Evolutionary conservation across 202 grass and related monocot species (phyloP).

Genomic region (Dendrocalamus latiflorus): DNA sequence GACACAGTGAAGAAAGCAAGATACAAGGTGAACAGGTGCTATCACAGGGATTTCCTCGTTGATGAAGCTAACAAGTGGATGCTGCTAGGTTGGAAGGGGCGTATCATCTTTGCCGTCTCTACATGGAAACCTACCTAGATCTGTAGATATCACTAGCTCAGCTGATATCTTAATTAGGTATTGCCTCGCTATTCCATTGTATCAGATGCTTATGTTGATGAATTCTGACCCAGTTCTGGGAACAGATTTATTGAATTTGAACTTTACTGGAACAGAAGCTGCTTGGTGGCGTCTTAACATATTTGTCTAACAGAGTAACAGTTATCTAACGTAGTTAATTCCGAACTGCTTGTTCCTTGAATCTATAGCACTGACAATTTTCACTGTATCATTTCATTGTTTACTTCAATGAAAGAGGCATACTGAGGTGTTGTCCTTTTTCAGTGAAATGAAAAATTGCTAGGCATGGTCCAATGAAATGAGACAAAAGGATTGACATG

Average conservation of each 20-base stretch:
- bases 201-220: slow-evolving; percentile 8
- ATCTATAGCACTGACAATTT: background rate
- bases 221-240: background rate
- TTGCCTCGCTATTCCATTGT: background rate
- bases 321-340: background rate
- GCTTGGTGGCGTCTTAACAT: too few species aligned
- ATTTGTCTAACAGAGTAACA: background rate
- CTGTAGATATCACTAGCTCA: background rate
- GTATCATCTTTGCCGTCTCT: slow-evolving; percentile 53
- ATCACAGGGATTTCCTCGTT: slow-evolving; percentile 70
- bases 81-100: slow-evolving; percentile 81
- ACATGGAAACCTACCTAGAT: slow-evolving; percentile 52
- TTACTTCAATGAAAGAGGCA: background rate
- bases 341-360: background rate
- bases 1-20: slow-evolving; percentile 60
- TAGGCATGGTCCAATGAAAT: background rate
- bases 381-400: background rate
- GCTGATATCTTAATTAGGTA: background rate
- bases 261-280: background rate
- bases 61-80: slow-evolving; percentile 76
- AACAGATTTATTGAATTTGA: background rate
- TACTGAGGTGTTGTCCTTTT: background rate
- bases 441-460: background rate
- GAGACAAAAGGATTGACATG: background rate
- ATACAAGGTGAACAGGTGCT: slow-evolving; percentile 47